Evolutionary conservation across 345 rosid species (phyloP), one percentile per base, ranked within the genome.

Genomic region (Excoecaria cochinchinensis): DNA sequence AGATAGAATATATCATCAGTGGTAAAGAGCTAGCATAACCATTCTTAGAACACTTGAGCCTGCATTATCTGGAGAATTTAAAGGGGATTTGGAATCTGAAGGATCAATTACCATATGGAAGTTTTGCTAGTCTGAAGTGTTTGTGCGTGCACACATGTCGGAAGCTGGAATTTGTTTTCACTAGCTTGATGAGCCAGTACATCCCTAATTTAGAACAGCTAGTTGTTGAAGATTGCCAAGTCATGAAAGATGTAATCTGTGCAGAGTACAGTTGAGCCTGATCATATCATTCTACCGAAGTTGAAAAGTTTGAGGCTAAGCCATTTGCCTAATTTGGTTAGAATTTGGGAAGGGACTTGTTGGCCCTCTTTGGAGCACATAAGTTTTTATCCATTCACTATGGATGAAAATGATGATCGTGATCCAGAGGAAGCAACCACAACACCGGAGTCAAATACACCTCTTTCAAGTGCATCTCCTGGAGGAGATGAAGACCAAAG

Each of bases 161-260:
- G 0, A 36, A 62, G 67, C 55, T 76, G 70, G 67, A 68, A 4
- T 50, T 12, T 51, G 56, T 74, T 47, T 40, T 81, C 21, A 64
- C 55, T 17, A 74, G 64, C 65, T 69, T 52, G 16, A 56, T 74
- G 73, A n/a, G 67, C 62, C 21, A 74, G 0, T 44, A 15, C 38
- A 1, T 77, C 9, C 31, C 75, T 15, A 73, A 81, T 16, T 51
- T 74, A 10, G 78, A 74, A 62, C 73, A 81, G 64, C 48, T 81
- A 13, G 57, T 40, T 1, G 76, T 81, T 3, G 78, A 81, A 69
- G 81, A 77, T 61, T 81, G 76, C 58, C 63, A 55, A 12, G 73
- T 69, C 56, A 69, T 74, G 0, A 69, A 47, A n/a, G 65, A 50
- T 11, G 59, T 77, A 6, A 3, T 77, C 14, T 7, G 25, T 48